A percentile compares a stretch with the other conserved stretches of the same genome.
Evolutionary conservation across 306 rosid species (phyloP).

Genomic region (Crotalaria pallida): DNA sequence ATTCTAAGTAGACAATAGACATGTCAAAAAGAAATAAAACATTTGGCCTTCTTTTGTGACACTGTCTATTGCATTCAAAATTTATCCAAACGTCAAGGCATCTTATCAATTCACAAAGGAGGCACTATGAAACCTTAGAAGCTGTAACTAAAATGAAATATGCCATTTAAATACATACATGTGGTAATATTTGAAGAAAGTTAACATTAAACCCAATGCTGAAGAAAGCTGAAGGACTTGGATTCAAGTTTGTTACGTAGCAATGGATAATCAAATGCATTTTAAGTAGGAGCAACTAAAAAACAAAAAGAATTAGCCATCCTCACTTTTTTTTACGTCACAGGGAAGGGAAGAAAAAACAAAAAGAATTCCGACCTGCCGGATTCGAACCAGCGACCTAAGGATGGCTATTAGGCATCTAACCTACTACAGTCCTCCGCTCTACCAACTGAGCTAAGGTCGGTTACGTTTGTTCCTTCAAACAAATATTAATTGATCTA

Average conservation of each 20-base stretch:
- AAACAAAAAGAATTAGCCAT: too few relatives aligned
- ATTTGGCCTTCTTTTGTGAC: not conserved
- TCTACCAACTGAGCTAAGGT: conserved; percentile 34
- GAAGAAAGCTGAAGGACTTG: too few relatives aligned
- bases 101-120: not conserved
- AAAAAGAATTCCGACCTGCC: conserved; percentile 17
- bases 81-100: not conserved
- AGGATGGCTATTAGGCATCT: not conserved
- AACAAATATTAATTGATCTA: not conserved
- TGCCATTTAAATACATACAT: too few relatives aligned
- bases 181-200: not conserved
- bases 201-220: too few relatives aligned
- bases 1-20: too few relatives aligned
- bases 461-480: not conserved
- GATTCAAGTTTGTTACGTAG: too few relatives aligned
- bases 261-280: too few relatives aligned
- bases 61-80: not conserved
- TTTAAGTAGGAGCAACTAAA: too few relatives aligned
- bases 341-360: too few relatives aligned
- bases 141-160: too few relatives aligned
- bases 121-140: not conserved
- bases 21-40: too few relatives aligned
- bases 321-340: too few relatives aligned
- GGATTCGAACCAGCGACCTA: conserved; percentile 32
- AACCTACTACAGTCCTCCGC: conserved; percentile 30